Conservation (phyloP, 2,329 filamentous ascomycete genomes). For the Pyricularia pennisetigena region DNA sequence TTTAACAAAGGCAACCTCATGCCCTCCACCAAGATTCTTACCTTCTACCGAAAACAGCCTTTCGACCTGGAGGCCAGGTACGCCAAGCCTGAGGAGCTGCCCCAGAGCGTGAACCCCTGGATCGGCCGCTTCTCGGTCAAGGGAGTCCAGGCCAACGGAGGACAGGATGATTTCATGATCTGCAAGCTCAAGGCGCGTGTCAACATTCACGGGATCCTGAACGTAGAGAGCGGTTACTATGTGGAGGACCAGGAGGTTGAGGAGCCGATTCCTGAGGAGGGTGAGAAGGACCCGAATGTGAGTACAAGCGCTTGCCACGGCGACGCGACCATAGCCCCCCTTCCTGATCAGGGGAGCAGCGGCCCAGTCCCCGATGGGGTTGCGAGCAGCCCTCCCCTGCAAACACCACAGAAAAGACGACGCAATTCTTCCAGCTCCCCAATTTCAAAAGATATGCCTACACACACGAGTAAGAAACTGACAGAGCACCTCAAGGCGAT, state of each 20-base stretch:
- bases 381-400: neutral
- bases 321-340: neutral
- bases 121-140: conserved; percentile 98
- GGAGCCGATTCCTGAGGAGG: conserved; percentile 43
- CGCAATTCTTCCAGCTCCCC: conserved; percentile 1
- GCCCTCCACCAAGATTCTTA: conserved; percentile 97
- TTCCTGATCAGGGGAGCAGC: neutral
- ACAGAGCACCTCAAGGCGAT: conserved; percentile 50
- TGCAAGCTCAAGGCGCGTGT: conserved; percentile 98
- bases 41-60: conserved; percentile 96
- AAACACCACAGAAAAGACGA: conserved; percentile 2
- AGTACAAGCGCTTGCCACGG: neutral
- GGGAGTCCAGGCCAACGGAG: conserved; percentile 77
- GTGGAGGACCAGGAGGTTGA: conserved; percentile 97
- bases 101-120: conserved; percentile 86
- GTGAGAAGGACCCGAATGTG: conserved; percentile 26
- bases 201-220: conserved; percentile 92
- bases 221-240: conserved; percentile 94
- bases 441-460: conserved; percentile 6
- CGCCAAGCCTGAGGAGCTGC: conserved; percentile 74
- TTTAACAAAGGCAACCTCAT: conserved; percentile 97
- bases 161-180: conserved; percentile 97
- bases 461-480: conserved; percentile 10
- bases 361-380: neutral
- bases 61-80: conserved; percentile 96